Conservation (phyloP, 148 eudicot species). For the Chenopodium quinoa region DNA sequence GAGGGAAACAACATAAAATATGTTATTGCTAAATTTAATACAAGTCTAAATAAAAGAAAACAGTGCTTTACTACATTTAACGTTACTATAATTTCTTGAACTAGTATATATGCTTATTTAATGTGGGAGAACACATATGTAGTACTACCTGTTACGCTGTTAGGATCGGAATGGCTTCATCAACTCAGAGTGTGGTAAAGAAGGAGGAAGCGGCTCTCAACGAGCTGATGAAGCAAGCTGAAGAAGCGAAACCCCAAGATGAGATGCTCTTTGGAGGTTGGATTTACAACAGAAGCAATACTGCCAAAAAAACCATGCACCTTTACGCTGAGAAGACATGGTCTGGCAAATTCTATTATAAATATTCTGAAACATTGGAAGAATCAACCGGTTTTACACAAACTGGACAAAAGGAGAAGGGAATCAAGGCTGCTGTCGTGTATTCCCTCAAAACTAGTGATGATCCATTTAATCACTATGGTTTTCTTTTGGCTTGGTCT, state of each 20-base stretch:
- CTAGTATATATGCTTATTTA: neutral
- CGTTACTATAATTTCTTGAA: too few relatives aligned
- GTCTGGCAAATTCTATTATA: neutral
- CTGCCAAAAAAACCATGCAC: neutral
- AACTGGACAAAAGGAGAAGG: neutral
- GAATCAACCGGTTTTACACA: neutral
- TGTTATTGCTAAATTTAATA: too few relatives aligned
- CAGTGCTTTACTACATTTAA: too few relatives aligned
- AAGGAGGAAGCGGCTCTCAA: neutral
- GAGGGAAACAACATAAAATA: too few relatives aligned
- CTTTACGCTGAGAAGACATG: neutral
- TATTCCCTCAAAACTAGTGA: conserved; percentile 1
- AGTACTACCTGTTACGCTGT: neutral
- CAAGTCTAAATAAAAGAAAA: too few relatives aligned
- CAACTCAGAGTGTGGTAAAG: neutral
- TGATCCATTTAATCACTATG: neutral
- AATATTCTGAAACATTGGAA: neutral
- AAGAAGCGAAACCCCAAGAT: neutral
- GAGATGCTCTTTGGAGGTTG: neutral
- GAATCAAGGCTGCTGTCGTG: neutral
- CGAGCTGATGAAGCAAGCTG: neutral
- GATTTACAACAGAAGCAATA: neutral
- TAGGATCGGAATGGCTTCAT: neutral
- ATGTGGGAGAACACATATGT: neutral
- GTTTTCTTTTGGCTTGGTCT: neutral